These are phyloP conservation scores for Cystobasidium tubakii DNA, from an alignment of 768 basidiomycete genomes.

Conservation along the genomic window DNA sequence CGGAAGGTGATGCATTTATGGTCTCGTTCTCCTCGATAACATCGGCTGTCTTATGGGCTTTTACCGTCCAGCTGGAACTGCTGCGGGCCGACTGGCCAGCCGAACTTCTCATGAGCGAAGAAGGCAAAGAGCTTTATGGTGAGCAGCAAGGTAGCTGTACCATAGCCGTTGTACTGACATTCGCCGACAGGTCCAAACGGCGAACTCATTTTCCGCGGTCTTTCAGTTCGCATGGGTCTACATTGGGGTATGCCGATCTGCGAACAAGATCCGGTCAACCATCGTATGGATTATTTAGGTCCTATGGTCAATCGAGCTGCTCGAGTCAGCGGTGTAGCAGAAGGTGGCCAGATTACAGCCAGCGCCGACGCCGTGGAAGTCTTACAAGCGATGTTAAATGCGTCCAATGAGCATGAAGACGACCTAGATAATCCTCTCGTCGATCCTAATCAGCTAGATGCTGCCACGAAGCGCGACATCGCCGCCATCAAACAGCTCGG, in stretches of 20 bases:
- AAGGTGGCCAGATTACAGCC: conserved; percentile 89
- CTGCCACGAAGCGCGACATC: conserved; percentile 53
- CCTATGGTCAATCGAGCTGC: conserved; percentile 92
- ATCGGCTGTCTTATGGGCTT: conserved; percentile 80
- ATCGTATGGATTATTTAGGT: conserved; percentile 97
- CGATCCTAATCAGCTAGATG: conserved; percentile 47
- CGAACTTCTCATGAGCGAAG: conserved; percentile 86
- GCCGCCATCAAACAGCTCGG: conserved; percentile 71
- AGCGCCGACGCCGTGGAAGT: conserved; percentile 68
- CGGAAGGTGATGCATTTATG: conserved; percentile 99
- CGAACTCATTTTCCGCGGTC: conserved; percentile 69
- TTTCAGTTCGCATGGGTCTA: conserved; percentile 95
- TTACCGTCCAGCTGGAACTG: conserved; percentile 76
- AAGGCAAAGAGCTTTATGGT: conserved; percentile 67
- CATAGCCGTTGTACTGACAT: not conserved
- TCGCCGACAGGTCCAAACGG: conserved; percentile 51
- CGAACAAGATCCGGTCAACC: conserved; percentile 81
- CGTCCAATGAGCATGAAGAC: conserved; percentile 52
- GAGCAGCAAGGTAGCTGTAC: not conserved
- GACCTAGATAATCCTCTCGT: conserved; percentile 38
- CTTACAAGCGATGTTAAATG: conserved; percentile 27
- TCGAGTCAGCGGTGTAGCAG: conserved; percentile 71
- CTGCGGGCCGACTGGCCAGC: conserved; percentile 80
- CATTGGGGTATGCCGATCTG: conserved; percentile 86
- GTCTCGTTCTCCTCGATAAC: conserved; percentile 88